phyloP scores from a whole-genome alignment of 345 rosid species.

The Brassica carinata region DNA sequence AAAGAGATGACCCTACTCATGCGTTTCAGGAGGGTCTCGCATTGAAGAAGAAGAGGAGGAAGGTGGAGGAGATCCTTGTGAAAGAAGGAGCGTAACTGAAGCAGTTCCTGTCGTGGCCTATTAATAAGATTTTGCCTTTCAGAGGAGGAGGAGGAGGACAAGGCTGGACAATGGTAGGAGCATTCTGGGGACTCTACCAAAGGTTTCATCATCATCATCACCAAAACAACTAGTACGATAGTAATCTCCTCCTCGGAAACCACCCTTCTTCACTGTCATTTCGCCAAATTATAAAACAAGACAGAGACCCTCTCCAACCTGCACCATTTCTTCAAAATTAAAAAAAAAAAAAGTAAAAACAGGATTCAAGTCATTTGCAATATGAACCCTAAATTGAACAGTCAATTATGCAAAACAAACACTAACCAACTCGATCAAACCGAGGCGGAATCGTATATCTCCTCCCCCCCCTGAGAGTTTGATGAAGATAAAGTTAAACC shows the following conservation, averaged over 20 bases:
- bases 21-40: conserved; percentile 72
- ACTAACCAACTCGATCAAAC: conserved; percentile 15
- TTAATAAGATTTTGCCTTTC: conserved; percentile 11
- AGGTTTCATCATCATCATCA: conserved; percentile 17
- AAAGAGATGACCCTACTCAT: conserved; percentile 76
- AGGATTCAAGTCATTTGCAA: too few species aligned
- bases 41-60: conserved; percentile 10
- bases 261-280: conserved; percentile 35
- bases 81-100: conserved; percentile 18
- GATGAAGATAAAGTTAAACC: conserved; percentile 15
- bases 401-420: neutral
- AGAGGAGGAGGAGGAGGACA: conserved; percentile 16
- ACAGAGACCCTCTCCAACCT: too few species aligned
- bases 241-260: conserved; percentile 22
- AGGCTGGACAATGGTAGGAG: conserved; percentile 22
- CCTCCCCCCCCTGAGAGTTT: neutral
- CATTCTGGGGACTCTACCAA: conserved; percentile 10
- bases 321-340: too few species aligned
- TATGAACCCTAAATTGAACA: neutral
- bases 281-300: neutral
- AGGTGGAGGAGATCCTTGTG: neutral
- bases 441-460: neutral
- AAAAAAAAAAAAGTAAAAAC: too few species aligned
- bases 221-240: conserved; percentile 3
- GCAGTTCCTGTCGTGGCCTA: conserved; percentile 23